Percentiles rank a stretch among this genome's conserved stretches.
phyloP scores from a whole-genome alignment of 23 red algal genomes.

The Gracilaria domingensis region DNA sequence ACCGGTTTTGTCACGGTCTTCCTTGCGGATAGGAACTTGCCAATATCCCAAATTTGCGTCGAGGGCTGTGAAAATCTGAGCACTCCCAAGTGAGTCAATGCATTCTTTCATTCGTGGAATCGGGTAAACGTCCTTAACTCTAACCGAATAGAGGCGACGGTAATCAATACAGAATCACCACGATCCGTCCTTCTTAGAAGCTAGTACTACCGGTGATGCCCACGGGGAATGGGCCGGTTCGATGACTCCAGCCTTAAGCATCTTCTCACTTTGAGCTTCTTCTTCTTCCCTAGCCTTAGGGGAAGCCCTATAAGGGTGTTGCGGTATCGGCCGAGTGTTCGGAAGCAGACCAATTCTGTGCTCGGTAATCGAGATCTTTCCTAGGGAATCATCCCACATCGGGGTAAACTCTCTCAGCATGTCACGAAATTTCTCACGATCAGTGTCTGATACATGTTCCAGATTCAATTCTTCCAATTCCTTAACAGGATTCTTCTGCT shows the following conservation, averaged over 20 bases:
- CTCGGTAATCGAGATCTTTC: not conserved
- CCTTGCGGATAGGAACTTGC: too few species aligned
- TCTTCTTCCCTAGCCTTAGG: not conserved
- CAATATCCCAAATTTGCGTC: too few species aligned
- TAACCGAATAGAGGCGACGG: too few species aligned
- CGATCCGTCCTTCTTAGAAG: not conserved
- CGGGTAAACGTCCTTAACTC: too few species aligned
- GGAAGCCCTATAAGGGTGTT: not conserved
- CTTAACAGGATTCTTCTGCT: too few species aligned
- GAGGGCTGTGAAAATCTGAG: too few species aligned
- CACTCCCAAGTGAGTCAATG: too few species aligned
- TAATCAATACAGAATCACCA: too few species aligned
- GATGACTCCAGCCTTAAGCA: not conserved
- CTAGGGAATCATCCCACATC: not conserved
- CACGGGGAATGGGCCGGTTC: not conserved
- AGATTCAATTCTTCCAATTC: too few species aligned
- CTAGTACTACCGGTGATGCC: not conserved
- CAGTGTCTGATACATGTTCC: too few species aligned
- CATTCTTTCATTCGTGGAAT: too few species aligned
- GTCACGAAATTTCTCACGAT: not conserved
- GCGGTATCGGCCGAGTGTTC: not conserved
- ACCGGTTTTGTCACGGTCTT: too few species aligned
- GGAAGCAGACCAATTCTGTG: not conserved
- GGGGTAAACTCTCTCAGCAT: not conserved
- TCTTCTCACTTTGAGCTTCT: not conserved